Evolutionary conservation across 1,139 yeast species (phyloP).

Genomic region (Lipomyces yarrowii): DNA sequence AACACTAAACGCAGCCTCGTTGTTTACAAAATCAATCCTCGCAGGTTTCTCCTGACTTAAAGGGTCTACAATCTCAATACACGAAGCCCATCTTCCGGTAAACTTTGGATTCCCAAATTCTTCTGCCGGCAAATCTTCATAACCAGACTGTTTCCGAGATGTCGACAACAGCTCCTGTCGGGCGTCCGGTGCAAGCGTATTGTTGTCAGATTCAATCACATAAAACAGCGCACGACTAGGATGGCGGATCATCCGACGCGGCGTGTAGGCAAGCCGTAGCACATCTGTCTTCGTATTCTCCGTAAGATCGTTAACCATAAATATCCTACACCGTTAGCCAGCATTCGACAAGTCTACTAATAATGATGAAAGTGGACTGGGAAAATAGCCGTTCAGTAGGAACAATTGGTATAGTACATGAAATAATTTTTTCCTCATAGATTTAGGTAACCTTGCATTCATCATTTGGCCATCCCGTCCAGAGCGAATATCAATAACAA

Average conservation of each 20-base stretch:
- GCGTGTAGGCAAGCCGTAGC: conserved; percentile 55
- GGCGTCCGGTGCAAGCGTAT: conserved; percentile 40
- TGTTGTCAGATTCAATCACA: conserved; percentile 54
- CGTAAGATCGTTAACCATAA: conserved; percentile 58
- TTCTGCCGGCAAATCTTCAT: conserved; percentile 44
- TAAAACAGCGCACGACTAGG: conserved; percentile 41
- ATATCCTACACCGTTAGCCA: conserved; percentile 46
- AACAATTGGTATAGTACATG: conserved; percentile 30
- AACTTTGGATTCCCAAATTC: conserved; percentile 48
- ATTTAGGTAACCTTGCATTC: conserved; percentile 27
- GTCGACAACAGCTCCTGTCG: conserved; percentile 15
- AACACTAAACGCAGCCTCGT: conserved; percentile 51
- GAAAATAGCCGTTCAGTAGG: conserved; percentile 25
- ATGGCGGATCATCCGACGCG: conserved; percentile 50
- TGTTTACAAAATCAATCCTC: conserved; percentile 47
- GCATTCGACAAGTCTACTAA: not conserved
- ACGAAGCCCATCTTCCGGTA: conserved; percentile 52
- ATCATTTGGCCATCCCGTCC: conserved; percentile 14
- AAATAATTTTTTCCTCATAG: conserved; percentile 17
- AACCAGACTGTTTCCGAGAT: conserved; percentile 35
- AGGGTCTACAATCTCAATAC: conserved; percentile 56
- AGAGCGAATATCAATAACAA: not conserved
- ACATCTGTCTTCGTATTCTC: conserved; percentile 53
- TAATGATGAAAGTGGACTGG: not conserved
- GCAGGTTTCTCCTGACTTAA: conserved; percentile 46